Evolutionary conservation across 106 monocot species (phyloP).

Genomic region (Amphibolis antarctica): DNA sequence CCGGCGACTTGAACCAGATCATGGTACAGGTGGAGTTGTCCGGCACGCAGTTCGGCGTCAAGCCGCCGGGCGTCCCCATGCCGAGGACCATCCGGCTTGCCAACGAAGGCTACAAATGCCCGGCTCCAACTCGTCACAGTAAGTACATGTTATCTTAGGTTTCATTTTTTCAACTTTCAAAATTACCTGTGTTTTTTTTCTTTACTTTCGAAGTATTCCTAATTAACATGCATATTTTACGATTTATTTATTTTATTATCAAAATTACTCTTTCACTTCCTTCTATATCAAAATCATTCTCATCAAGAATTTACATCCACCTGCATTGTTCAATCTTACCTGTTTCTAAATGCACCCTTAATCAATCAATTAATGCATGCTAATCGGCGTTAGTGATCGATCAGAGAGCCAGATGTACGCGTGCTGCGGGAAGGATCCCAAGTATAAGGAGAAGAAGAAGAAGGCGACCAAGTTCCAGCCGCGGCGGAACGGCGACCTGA

Average conservation of each 20-base stretch:
- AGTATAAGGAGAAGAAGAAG: conserved; percentile 36
- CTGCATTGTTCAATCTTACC: no score
- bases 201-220: no score
- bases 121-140: conserved; percentile 37
- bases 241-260: no score
- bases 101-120: conserved; percentile 75
- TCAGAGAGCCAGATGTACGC: conserved; percentile 53
- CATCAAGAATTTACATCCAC: not conserved
- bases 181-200: no score
- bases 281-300: no score
- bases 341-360: no score
- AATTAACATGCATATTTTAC: no score
- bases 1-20: conserved; percentile 69
- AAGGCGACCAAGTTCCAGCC: conserved; percentile 39
- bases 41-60: conserved; percentile 85
- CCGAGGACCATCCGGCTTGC: conserved; percentile 52
- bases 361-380: no score
- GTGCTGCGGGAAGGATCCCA: conserved; percentile 61
- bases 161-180: not conserved
- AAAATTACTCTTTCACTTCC: no score
- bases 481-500: conserved; percentile 59
- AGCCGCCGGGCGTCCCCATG: conserved; percentile 57
- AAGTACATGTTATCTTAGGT: not conserved
- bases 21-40: conserved; percentile 39
- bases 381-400: no score